phyloP scores from a whole-genome alignment of 805 yeast species.

The Cyberlindnera maritima region DNA sequence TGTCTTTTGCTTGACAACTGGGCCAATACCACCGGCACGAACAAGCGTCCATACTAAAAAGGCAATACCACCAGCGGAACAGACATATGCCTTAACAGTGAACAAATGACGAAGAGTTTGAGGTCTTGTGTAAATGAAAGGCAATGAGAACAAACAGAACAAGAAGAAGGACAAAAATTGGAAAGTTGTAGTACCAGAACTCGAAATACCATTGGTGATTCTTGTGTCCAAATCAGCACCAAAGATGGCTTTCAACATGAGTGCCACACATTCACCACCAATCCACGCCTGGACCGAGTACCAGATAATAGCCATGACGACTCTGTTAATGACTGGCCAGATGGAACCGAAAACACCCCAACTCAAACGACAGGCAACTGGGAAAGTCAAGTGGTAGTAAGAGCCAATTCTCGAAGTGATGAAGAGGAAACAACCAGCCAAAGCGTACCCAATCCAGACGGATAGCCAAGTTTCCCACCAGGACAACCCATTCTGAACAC shows the following conservation, averaged over 20 bases:
- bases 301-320: constrained; percentile 87
- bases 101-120: constrained; percentile 81
- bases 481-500: constrained; percentile 69
- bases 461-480: constrained; percentile 95
- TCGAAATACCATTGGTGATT: constrained; percentile 59
- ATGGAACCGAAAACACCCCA: constrained; percentile 88
- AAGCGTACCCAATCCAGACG: constrained; percentile 79
- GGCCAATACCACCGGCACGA: constrained; percentile 79
- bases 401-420: constrained; percentile 76
- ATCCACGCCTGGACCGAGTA: constrained; percentile 84
- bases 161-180: constrained; percentile 73
- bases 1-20: constrained; percentile 57
- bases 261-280: constrained; percentile 78
- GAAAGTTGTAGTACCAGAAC: constrained; percentile 66
- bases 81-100: constrained; percentile 73
- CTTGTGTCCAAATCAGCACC: constrained; percentile 59
- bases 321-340: constrained; percentile 89
- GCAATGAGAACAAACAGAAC: constrained; percentile 78
- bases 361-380: constrained; percentile 75
- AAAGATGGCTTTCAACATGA: constrained; percentile 76
- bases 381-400: constrained; percentile 79
- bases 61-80: constrained; percentile 81
- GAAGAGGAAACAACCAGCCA: constrained; percentile 68
- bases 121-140: constrained; percentile 79
- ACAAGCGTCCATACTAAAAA: constrained; percentile 82